Percentiles rank a stretch among this genome's conserved stretches.
These are phyloP conservation scores for Pneumocystis murina DNA, from an alignment of 1,139 yeast genomes.

Conservation along the genomic window DNA sequence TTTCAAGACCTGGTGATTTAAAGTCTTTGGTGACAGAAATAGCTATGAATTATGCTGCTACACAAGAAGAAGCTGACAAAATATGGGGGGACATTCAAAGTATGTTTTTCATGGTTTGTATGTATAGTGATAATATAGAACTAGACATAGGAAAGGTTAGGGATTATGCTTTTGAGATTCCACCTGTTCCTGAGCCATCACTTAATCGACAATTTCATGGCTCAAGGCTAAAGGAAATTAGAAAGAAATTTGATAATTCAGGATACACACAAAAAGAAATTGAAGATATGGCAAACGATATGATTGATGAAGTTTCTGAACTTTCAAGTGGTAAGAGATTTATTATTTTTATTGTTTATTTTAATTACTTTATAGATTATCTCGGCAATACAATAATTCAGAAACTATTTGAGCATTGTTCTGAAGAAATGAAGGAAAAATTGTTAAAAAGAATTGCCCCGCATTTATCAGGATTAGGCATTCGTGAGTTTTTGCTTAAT, in stretches of 20 bases:
- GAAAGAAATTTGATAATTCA: constrained; percentile 36
- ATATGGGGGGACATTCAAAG: constrained; percentile 7
- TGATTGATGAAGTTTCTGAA: constrained; percentile 83
- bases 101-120: neutral
- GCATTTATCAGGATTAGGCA: constrained; percentile 76
- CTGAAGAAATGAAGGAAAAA: constrained; percentile 58
- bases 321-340: constrained; percentile 44
- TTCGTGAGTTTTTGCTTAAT: constrained; percentile 42
- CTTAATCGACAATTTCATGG: constrained; percentile 60
- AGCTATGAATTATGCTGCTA: constrained; percentile 24
- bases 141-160: neutral
- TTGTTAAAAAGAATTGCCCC: constrained; percentile 72
- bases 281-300: constrained; percentile 69
- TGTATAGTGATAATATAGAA: neutral
- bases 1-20: constrained; percentile 12
- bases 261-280: constrained; percentile 38
- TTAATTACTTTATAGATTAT: constrained; percentile 31
- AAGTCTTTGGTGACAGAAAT: constrained; percentile 18
- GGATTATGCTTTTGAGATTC: constrained; percentile 9
- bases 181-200: constrained; percentile 24
- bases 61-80: constrained; percentile 17
- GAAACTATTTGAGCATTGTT: constrained; percentile 61
- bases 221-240: constrained; percentile 44
- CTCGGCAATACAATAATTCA: constrained; percentile 93
- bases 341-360: neutral